These are phyloP conservation scores for Saccharomycopsis olivae DNA, from an alignment of 805 yeast species.

Conservation along the genomic window DNA sequence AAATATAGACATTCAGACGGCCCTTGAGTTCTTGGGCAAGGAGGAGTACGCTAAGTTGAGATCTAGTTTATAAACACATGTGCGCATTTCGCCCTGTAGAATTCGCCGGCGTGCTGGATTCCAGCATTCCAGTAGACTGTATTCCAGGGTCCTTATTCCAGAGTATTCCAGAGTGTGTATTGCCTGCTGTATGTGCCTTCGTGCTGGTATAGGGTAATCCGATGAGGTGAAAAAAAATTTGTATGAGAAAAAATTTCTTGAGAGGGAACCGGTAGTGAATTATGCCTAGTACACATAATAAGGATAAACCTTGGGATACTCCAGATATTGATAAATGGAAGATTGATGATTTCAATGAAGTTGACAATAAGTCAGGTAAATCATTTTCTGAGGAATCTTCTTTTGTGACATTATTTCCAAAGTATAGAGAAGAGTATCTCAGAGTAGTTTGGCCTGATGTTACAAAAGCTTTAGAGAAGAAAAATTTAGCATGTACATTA, in stretches of 20 bases:
- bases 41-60: too few species aligned
- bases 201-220: background rate
- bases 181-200: background rate
- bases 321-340: slow-evolving; percentile 92
- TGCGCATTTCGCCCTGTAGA: too few species aligned
- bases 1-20: slow-evolving; percentile 63
- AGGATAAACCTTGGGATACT: slow-evolving; percentile 97
- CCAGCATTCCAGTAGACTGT: too few species aligned
- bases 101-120: too few species aligned
- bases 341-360: slow-evolving; percentile 78
- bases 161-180: too few species aligned
- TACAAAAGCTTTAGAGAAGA: slow-evolving; percentile 62
- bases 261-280: too few species aligned
- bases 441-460: slow-evolving; percentile 92
- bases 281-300: slow-evolving; percentile 93
- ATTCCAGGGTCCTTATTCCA: too few species aligned
- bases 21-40: too few species aligned
- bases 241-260: too few species aligned
- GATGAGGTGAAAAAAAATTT: background rate
- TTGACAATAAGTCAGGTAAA: slow-evolving; percentile 75
- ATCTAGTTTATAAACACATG: too few species aligned
- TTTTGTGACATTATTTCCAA: slow-evolving; percentile 91
- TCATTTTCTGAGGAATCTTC: slow-evolving; percentile 95
- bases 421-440: slow-evolving; percentile 86
- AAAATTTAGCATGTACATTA: slow-evolving; percentile 71